phyloP scores from a whole-genome alignment of 768 basidiomycete genomes.

The Suillus decipiens region DNA sequence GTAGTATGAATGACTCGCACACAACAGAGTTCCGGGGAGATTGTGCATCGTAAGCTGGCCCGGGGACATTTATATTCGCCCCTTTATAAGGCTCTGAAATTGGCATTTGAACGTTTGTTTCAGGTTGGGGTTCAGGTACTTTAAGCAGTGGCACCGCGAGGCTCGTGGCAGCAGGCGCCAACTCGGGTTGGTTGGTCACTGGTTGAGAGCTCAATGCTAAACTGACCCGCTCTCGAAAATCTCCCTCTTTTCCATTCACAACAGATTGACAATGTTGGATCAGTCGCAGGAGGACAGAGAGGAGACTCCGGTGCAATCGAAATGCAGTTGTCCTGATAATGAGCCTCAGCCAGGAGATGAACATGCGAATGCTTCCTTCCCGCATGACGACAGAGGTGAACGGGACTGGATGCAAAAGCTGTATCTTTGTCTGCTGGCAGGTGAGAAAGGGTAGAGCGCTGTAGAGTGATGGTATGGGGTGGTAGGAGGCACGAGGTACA shows the following conservation, averaged over 20 bases:
- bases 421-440: neutral
- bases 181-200: neutral
- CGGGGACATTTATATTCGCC: neutral
- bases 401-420: neutral
- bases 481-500: neutral
- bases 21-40: neutral
- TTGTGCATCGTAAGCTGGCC: neutral
- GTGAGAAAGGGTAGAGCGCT: neutral
- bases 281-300: neutral
- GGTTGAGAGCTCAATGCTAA: conserved; percentile 3
- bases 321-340: neutral
- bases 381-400: neutral
- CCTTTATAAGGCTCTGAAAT: neutral
- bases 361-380: neutral
- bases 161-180: neutral
- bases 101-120: neutral
- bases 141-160: neutral
- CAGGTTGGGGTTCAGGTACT: neutral
- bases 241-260: neutral
- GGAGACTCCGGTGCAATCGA: neutral
- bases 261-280: neutral
- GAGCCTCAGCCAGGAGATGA: neutral
- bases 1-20: no score
- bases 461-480: neutral
- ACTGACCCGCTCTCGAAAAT: neutral